Conservation (phyloP, 169 alveolate genomes). For the Babesia microti region DNA sequence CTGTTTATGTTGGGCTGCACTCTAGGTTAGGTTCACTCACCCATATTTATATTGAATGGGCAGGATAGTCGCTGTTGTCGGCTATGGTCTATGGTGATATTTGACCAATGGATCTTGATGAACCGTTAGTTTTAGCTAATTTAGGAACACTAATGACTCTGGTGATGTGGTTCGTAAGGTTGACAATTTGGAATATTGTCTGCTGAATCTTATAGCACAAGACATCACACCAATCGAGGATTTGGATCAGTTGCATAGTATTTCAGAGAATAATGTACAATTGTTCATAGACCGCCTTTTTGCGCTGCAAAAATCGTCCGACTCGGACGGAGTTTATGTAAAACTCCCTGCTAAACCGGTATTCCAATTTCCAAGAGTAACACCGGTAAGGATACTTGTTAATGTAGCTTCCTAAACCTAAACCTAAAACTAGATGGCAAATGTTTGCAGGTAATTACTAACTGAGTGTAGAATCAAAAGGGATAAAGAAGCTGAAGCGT, state of each 20-base stretch:
- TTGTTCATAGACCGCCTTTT: slow-evolving; percentile 30
- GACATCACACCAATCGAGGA: slow-evolving; percentile 35
- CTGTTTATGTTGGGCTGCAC: too few relatives aligned
- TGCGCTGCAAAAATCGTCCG: slow-evolving; percentile 11
- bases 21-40: too few relatives aligned
- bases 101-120: too few relatives aligned
- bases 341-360: slow-evolving; percentile 20
- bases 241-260: slow-evolving; percentile 4
- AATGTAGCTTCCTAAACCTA: slow-evolving; percentile 41
- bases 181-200: slow-evolving; percentile 41
- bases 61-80: too few relatives aligned
- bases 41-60: too few relatives aligned
- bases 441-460: slow-evolving; percentile 35
- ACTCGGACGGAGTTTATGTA: slow-evolving; percentile 44
- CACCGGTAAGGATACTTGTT: too few relatives aligned
- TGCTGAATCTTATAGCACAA: slow-evolving; percentile 34
- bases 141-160: too few relatives aligned
- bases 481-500: slow-evolving; percentile 54
- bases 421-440: slow-evolving; percentile 56
- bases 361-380: slow-evolving; percentile 39
- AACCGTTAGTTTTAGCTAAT: too few relatives aligned
- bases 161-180: too few relatives aligned
- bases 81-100: too few relatives aligned
- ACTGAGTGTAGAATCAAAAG: slow-evolving; percentile 31
- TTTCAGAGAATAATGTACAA: slow-evolving; percentile 29